A percentile compares a stretch with the other conserved stretches of the same genome.
phyloP scores from a whole-genome alignment of 192 early-diverging fungal genomes.

The Globomyces pollinis-pini region DNA sequence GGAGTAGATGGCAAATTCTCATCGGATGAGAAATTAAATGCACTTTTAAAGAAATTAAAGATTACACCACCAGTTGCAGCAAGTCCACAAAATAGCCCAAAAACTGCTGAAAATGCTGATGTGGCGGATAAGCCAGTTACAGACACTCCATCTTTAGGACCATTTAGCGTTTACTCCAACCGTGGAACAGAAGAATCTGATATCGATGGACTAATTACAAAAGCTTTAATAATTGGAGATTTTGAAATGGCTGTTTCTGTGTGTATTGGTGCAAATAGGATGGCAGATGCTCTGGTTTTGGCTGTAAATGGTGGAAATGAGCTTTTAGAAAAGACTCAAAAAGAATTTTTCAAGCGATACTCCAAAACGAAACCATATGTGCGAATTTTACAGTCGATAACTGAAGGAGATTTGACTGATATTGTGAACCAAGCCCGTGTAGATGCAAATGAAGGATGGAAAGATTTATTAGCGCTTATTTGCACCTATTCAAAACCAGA shows the following conservation, averaged over 20 bases:
- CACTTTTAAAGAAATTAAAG: conserved; percentile 38
- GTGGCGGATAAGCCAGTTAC: conserved; percentile 11
- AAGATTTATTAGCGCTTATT: conserved; percentile 83
- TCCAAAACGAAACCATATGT: conserved; percentile 65
- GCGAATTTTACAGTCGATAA: conserved; percentile 75
- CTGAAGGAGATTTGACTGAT: conserved; percentile 71
- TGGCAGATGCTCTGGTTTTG: conserved; percentile 82
- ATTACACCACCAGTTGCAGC: conserved; percentile 11
- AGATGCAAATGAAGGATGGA: conserved; percentile 62
- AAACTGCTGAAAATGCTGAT: neutral
- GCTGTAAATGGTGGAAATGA: conserved; percentile 80
- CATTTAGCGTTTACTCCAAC: conserved; percentile 34
- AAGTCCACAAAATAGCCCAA: neutral
- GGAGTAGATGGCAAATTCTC: conserved; percentile 73
- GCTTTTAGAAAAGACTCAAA: conserved; percentile 63
- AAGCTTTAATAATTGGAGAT: conserved; percentile 80
- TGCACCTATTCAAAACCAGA: conserved; percentile 89
- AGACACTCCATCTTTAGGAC: conserved; percentile 17
- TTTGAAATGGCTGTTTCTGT: conserved; percentile 86
- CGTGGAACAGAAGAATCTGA: conserved; percentile 50
- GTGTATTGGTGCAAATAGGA: conserved; percentile 71
- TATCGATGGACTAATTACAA: conserved; percentile 74
- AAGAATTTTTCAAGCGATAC: conserved; percentile 74
- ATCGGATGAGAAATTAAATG: conserved; percentile 52
- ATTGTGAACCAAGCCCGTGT: conserved; percentile 70